Conservation (phyloP, 495 filamentous ascomycete genomes). For the Rusavskia elegans region DNA sequence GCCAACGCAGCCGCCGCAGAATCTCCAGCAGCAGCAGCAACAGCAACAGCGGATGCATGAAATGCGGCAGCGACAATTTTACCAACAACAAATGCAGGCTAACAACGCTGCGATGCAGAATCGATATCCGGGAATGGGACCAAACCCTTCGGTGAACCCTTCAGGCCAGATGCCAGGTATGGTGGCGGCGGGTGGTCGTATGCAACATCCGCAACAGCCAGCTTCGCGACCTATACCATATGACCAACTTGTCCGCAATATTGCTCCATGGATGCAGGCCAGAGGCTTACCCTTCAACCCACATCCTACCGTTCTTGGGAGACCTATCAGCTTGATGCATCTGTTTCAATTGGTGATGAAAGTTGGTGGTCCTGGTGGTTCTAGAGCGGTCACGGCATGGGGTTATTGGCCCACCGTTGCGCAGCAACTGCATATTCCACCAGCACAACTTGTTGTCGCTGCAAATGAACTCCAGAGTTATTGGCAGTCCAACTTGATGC, state of each 20-base stretch:
- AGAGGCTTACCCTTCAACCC: constrained; percentile 52
- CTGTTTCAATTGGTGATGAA: constrained; percentile 64
- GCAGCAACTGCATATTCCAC: constrained; percentile 46
- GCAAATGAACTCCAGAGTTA: constrained; percentile 51
- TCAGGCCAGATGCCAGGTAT: constrained; percentile 30
- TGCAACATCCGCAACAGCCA: constrained; percentile 47
- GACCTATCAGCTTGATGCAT: constrained; percentile 51
- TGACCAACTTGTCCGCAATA: constrained; percentile 58
- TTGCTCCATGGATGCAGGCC: constrained; percentile 55
- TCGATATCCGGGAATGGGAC: constrained; percentile 22
- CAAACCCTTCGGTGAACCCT: constrained; percentile 26
- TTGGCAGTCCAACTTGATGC: constrained; percentile 56
- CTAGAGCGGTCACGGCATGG: constrained; percentile 47
- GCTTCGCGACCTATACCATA: constrained; percentile 40
- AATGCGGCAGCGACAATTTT: constrained; percentile 25
- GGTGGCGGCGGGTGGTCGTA: constrained; percentile 20
- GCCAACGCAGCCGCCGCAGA: constrained; percentile 15
- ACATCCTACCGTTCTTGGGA: constrained; percentile 53
- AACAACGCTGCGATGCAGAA: constrained; percentile 24
- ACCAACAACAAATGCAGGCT: constrained; percentile 54
- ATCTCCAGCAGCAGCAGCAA: constrained; percentile 28
- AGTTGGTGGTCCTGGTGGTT: constrained; percentile 70
- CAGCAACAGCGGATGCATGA: constrained; percentile 20
- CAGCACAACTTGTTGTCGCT: constrained; percentile 46
- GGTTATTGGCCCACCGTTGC: constrained; percentile 62